These are phyloP conservation scores for Coemansia aciculifera DNA, from an alignment of 192 early-diverging fungal genomes.

Conservation along the genomic window DNA sequence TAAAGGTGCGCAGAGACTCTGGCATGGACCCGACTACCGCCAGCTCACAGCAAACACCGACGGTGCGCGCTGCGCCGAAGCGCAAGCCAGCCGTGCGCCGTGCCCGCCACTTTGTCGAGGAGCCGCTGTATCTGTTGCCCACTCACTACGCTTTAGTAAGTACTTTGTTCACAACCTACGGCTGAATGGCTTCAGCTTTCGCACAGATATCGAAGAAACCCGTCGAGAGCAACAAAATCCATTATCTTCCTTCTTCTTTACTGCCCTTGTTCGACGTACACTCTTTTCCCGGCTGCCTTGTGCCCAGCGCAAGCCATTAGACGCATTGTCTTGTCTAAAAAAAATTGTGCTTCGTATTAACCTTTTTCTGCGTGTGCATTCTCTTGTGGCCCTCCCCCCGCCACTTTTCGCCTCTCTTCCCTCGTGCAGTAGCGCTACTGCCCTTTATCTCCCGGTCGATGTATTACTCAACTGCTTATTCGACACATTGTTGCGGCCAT, in stretches of 20 bases:
- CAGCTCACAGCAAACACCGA: constrained; percentile 2
- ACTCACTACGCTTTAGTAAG: constrained; percentile 50
- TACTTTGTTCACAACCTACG: not conserved
- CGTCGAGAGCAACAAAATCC: not conserved
- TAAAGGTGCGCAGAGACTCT: not conserved
- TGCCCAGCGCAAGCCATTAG: not conserved
- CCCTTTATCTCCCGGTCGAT: not conserved
- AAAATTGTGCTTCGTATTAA: not conserved
- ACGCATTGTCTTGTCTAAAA: constrained; percentile 4
- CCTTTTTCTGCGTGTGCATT: constrained; percentile 11
- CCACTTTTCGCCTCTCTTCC: constrained; percentile 5
- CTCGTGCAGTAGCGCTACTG: constrained; percentile 8
- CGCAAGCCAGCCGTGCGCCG: constrained; percentile 46
- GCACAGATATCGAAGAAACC: not conserved
- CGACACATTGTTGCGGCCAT: constrained; percentile 4
- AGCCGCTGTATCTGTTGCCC: constrained; percentile 48
- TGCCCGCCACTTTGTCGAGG: constrained; percentile 50
- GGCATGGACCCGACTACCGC: not conserved
- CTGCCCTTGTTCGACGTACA: constrained; percentile 6
- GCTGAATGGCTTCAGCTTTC: not conserved
- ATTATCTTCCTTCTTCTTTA: not conserved
- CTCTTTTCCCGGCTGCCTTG: constrained; percentile 6
- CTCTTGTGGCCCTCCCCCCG: constrained; percentile 2
- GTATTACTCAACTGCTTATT: constrained; percentile 13
- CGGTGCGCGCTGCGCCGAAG: not conserved